Percentiles rank a stretch among this genome's conserved stretches.
These are phyloP conservation scores for Alternaria metachromatica DNA, from an alignment of 2,329 filamentous ascomycete species.

Conservation along the genomic window DNA sequence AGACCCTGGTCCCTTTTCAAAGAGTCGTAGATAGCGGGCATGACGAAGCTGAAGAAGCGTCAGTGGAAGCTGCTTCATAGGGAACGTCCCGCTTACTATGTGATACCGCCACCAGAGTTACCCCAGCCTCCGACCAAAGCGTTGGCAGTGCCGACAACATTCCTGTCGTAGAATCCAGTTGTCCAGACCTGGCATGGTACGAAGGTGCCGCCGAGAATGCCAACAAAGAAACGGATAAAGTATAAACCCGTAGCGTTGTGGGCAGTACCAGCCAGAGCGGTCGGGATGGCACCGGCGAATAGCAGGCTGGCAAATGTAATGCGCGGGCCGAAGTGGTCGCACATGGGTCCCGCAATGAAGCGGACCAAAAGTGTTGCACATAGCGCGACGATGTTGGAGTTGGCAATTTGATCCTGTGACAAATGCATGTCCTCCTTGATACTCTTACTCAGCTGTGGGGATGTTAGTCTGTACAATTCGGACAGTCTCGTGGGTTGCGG, in stretches of 20 bases:
- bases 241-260: constrained; percentile 72
- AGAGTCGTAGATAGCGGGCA: constrained; percentile 88
- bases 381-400: constrained; percentile 89
- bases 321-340: constrained; percentile 83
- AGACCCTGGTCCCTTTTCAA: constrained; percentile 67
- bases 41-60: constrained; percentile 67
- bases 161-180: constrained; percentile 92
- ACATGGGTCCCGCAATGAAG: constrained; percentile 79
- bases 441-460: constrained; percentile 55
- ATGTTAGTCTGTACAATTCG: constrained; percentile 52
- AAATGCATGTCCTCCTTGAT: constrained; percentile 81
- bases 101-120: constrained; percentile 87
- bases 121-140: constrained; percentile 84
- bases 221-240: constrained; percentile 78
- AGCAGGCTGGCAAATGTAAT: constrained; percentile 79
- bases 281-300: constrained; percentile 79
- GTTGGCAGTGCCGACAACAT: constrained; percentile 87
- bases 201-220: constrained; percentile 78
- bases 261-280: constrained; percentile 80
- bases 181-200: constrained; percentile 93
- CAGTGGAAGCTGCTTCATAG: constrained; percentile 1
- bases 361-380: constrained; percentile 70
- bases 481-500: constrained; percentile 8
- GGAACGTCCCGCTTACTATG: constrained; percentile 61
- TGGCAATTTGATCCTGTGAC: constrained; percentile 73